Percentiles rank a stretch among this genome's conserved stretches.
These are phyloP conservation scores for Asterella californica DNA, from an alignment of 225 moss, liverwort and hornwort species.

Conservation along the genomic window DNA sequence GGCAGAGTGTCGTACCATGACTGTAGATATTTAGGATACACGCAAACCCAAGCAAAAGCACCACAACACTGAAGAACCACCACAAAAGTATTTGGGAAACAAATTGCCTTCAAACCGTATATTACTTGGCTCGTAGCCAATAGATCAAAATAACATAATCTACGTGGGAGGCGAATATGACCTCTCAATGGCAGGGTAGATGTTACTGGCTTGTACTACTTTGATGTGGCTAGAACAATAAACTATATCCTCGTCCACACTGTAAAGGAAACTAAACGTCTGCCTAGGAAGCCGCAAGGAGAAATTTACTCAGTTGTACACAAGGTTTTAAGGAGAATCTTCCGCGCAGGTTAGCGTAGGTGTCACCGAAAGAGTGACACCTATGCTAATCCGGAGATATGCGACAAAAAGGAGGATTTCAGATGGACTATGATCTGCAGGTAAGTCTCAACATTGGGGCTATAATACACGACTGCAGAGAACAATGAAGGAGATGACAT, in stretches of 20 bases:
- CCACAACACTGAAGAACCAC: background rate
- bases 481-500: background rate
- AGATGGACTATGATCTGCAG: background rate
- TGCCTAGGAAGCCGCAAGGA: slow-evolving; percentile 1
- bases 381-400: background rate
- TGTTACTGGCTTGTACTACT: background rate
- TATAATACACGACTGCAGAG: slow-evolving; percentile 8
- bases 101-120: no score
- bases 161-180: background rate
- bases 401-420: background rate
- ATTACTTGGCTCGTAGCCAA: background rate
- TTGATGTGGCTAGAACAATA: background rate
- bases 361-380: background rate
- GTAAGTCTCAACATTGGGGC: background rate
- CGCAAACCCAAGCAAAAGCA: background rate
- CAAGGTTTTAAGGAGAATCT: background rate
- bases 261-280: background rate
- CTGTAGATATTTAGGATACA: background rate
- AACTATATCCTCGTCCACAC: background rate
- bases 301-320: slow-evolving; percentile 8
- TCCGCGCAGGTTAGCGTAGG: background rate
- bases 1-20: no score
- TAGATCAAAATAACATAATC: background rate
- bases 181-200: background rate
- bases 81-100: background rate